phyloP scores from a whole-genome alignment of 2,329 filamentous ascomycete genomes.

The Bipolaris bicolor region DNA sequence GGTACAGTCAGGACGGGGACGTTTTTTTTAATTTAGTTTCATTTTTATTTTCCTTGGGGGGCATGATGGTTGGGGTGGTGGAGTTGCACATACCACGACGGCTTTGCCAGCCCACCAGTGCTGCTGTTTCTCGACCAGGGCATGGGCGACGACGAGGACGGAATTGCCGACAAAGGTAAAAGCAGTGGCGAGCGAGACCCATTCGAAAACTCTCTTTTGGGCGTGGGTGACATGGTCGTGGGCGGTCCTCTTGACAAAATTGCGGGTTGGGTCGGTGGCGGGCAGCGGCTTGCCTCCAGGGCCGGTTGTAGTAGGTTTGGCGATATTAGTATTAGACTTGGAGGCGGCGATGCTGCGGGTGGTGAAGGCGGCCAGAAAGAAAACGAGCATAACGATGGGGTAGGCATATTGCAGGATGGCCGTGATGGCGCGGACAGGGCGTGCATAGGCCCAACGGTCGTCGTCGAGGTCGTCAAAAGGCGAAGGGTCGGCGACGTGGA shows the following conservation, averaged over 20 bases:
- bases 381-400: conserved; percentile 67
- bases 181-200: conserved; percentile 72
- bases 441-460: conserved; percentile 28
- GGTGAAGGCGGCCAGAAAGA: conserved; percentile 69
- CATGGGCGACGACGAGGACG: conserved; percentile 74
- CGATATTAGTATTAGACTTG: conserved; percentile 53
- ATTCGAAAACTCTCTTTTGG: conserved; percentile 75
- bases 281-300: conserved; percentile 89
- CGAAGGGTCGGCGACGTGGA: conserved; percentile 13
- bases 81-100: conserved; percentile 66
- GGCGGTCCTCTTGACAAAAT: conserved; percentile 54
- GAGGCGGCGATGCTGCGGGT: conserved; percentile 63
- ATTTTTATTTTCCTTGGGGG: neutral
- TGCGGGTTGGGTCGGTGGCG: conserved; percentile 59
- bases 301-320: conserved; percentile 64
- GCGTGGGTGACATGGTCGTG: conserved; percentile 66
- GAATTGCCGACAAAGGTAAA: conserved; percentile 79
- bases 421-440: conserved; percentile 24
- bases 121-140: conserved; percentile 67
- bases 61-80: neutral
- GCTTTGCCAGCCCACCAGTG: conserved; percentile 85
- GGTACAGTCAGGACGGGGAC: neutral
- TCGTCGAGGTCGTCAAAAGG: conserved; percentile 19
- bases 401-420: conserved; percentile 62
- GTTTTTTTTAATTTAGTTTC: neutral